Evolutionary conservation across 2,329 filamentous ascomycete genomes (phyloP), one percentile per base, ranked within the genome.

Genomic region (Exophiala sp.): DNA sequence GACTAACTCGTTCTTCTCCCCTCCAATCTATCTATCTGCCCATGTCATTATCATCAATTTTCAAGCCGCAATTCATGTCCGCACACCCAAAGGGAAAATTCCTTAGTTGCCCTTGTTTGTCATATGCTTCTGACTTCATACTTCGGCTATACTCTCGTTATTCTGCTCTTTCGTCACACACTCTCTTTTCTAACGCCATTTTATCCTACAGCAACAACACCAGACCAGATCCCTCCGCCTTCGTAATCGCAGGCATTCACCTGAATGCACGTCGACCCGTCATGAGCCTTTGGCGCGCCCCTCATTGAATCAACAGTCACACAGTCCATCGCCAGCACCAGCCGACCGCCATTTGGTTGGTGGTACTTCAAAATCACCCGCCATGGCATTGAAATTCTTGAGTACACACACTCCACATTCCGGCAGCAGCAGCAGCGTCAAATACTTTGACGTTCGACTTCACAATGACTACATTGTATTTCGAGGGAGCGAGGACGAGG

Each of bases 391-490:
- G 64, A 76, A 70, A 64, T 74, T 76, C 61, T 71, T 76, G 47
- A 70, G 70, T 52, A 40, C 52, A n/a, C 62, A 64, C 62, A 66
- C 69, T 42, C 63, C 69, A 56, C 69, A 69, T 47, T 71, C 68
- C 61, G 67, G 58, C 10, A 42, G 52, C 16, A 64, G 57, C 52
- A 76, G 70, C 61, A 69, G 72, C 59, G 72, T 74, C 60, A 77
- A 77, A 62, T 74, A 75, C 57, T 78, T 77, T 57, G 74, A 78
- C 65, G 76, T 77, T 60, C 71, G 88, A 48, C 80, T 91, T 56
- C 87, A 91, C 48, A 86, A 87, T 65, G 85, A 89, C 65, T 88
- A 91, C 53, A 82, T 92, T 55, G 85, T 92, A 29, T 86, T 94
- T 59, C 85, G 88, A 49, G 89, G 89, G 56, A 80, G 75, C 62